Conservation (phyloP, 805 yeast species). For the Phaffomyces opuntiae region DNA sequence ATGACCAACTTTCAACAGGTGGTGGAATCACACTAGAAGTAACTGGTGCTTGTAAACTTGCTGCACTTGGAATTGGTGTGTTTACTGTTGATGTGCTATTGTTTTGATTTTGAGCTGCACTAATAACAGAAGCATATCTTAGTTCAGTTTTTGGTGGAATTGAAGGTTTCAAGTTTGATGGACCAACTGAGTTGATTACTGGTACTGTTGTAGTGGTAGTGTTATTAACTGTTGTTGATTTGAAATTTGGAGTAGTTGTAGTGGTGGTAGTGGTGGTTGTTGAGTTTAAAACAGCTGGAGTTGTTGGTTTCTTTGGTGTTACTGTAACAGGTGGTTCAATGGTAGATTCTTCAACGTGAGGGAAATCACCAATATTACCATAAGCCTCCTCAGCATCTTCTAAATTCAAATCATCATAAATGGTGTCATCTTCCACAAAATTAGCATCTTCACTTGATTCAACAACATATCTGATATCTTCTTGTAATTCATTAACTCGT, state of each 20-base stretch:
- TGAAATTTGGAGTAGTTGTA: no score
- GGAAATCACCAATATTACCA: conserved; percentile 39
- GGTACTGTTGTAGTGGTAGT: no score
- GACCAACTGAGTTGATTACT: not conserved
- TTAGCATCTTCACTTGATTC: conserved; percentile 92
- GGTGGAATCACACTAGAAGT: conserved; percentile 6
- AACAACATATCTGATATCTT: conserved; percentile 87
- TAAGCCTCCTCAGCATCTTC: conserved; percentile 49
- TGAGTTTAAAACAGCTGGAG: not conserved
- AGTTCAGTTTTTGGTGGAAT: conserved; percentile 48
- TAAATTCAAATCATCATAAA: conserved; percentile 80
- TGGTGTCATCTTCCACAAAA: conserved; percentile 87
- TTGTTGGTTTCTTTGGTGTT: not conserved
- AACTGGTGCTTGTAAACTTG: conserved; percentile 1
- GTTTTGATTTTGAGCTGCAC: conserved; percentile 12
- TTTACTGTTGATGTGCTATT: not conserved
- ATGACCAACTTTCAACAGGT: conserved; percentile 3
- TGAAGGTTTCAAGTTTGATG: conserved; percentile 41
- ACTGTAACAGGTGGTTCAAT: conserved; percentile 9
- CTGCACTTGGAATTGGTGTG: not conserved
- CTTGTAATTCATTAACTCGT: conserved; percentile 67
- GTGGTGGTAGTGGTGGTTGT: no score
- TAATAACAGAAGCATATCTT: conserved; percentile 45
- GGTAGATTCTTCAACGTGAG: conserved; percentile 8
- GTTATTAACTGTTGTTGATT: no score